Conservation (phyloP, 768 basidiomycete genomes). For the Suillus discolor region DNA sequence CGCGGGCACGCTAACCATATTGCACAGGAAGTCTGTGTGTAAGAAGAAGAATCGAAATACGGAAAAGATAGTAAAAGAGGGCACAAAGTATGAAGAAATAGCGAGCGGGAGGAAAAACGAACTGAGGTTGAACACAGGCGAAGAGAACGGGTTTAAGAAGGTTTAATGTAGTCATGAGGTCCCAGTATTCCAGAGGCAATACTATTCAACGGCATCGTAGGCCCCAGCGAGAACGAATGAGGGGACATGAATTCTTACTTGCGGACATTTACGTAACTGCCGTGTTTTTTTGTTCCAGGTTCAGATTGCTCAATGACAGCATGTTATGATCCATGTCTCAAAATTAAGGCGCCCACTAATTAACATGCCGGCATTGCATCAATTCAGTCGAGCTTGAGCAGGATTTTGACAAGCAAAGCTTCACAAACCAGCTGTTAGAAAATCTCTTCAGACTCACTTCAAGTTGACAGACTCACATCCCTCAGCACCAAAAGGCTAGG, state of each 20-base stretch:
- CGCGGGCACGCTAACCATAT: constrained; percentile 16
- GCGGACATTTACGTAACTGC: neutral
- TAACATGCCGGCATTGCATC: neutral
- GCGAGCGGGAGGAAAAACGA: neutral
- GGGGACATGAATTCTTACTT: neutral
- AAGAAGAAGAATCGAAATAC: neutral
- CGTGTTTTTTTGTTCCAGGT: neutral
- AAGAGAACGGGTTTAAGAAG: constrained; percentile 1
- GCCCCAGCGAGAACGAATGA: neutral
- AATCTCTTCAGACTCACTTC: neutral
- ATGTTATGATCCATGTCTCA: neutral
- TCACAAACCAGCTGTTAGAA: neutral
- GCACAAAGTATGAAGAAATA: neutral
- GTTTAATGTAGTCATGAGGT: neutral
- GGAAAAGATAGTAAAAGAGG: neutral
- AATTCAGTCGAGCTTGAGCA: no score
- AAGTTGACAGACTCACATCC: neutral
- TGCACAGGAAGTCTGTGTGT: neutral
- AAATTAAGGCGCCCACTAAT: neutral
- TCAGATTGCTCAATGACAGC: neutral
- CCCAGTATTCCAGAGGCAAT: constrained; percentile 4
- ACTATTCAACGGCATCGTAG: constrained; percentile 2
- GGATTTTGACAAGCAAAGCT: no score
- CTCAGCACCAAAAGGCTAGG: neutral
- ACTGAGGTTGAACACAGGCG: neutral